Base-by-base conservation (phyloP, 129 eudicot species). In the Erigeron canadensis region DNA sequence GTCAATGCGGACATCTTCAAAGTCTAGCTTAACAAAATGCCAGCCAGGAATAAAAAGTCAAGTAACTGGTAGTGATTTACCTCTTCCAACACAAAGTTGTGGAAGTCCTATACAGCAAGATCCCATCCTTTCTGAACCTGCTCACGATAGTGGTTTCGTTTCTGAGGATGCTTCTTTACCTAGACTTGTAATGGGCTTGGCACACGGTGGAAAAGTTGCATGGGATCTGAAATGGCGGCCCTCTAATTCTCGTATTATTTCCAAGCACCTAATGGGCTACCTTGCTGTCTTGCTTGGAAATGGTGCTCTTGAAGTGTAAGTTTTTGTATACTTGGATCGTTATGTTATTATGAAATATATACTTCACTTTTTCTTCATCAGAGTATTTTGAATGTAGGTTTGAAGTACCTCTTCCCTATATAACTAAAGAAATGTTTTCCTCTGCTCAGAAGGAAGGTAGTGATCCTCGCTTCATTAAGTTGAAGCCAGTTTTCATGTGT, bases 181-280 rank as follows among this genome's bases (percentile, higher is more conserved):
- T 79, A 84, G 96, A 83, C 87, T 84, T 82, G 78, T 95, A 71
- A 63, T 90, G 72, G 89, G 99, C 69, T 75, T 95, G 74, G 99
- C 94, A 70, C 99, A 95, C 78, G 85, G 90, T 74, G 99, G 99
- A 48, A 90, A 88, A 80, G 96, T 95, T 70, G 97, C 89, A 12
- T 90, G 99, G 99, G 99, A 90, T 88, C 85, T 86, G 62, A 95
- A 95, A 71, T 95, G 99, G 99, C 73, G 81, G 67, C 99, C 99
- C 15, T 59, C 34, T 40, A 67, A 65, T 75, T 69, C 77, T 50
- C 12, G 6, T 38, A 18, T 53, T 71, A 73, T 60, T 59, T 82
- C 84, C 71, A 84, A 71, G 63, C 78, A 79, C 40, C 65, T 81
- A 54, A 86, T 95, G 96, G 99, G 99, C 41, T 83, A 84, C 80